Base-by-base conservation (phyloP, 176 grass and related monocot genomes). In the Eragrostis nindensis region DNA sequence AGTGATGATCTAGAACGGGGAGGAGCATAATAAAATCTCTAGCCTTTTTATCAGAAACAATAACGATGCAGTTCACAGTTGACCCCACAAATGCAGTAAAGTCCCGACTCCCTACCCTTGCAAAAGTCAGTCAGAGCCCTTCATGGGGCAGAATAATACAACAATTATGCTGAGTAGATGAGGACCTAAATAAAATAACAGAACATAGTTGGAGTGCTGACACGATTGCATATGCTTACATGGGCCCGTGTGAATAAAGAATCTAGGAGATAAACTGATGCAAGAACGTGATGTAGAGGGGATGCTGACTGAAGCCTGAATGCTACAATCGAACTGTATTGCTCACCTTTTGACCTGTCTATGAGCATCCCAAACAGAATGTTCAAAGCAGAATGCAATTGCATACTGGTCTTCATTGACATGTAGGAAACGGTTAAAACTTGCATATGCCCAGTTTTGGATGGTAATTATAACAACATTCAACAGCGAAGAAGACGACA, bases 111-210 rank as follows among this genome's bases (percentile, higher is more conserved):
- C 22, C 56, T 36, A 4, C 22, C 56, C n/a, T 26, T 60, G 7
- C 56, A 3, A 83, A n/a, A 52, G 79, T 56, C 49, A 26, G 48
- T 73, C 50, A 83, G 81, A 42, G 68, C 38, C 14, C 45, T 47
- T 62, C 86, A 84, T 26, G 76, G 80, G 81, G 50, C 42, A 79
- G 36, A 74, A 45, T 84, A 80, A 80, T 80, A 25, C 53, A 80
- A 61, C 62, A n/a, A n/a, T n/a, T 27, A 36, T 70, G 86, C 81
- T 88, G 86, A 88, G 44, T 80, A 69, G 76, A 88, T 8, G 68
- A 75, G 81, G 75, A 75, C 70, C 75, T 52, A 36, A 36, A 36
- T 36, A 59, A 52, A 61, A 29, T 80, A 63, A n/a, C 53, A 62
- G 54, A 21, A 41, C 18, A 52, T 42, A 38, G 77, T 44, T 62